These are phyloP conservation scores for Dothideomycetes sp. DNA, from an alignment of 2,329 filamentous ascomycete species.

Conservation along the genomic window DNA sequence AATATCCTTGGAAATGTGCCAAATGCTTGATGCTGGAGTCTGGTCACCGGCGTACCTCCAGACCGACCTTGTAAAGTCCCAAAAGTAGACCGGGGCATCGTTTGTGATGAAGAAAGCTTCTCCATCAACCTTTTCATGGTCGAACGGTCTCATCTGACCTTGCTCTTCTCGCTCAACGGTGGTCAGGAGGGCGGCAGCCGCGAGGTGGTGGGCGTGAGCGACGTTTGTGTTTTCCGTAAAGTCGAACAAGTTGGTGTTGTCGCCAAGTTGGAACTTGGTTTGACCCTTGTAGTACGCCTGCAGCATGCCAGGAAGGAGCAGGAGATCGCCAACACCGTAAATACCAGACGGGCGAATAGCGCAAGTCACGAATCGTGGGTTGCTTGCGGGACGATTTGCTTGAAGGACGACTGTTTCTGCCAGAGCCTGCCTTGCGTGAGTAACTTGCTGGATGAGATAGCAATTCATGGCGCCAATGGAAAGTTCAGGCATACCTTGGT, in stretches of 20 bases:
- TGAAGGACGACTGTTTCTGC: constrained; percentile 37
- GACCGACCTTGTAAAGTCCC: constrained; percentile 36
- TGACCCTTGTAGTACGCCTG: constrained; percentile 35
- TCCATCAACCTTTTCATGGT: constrained; percentile 37
- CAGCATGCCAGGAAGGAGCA: constrained; percentile 34
- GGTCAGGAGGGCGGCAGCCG: constrained; percentile 36
- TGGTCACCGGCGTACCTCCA: constrained; percentile 34
- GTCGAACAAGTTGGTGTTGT: constrained; percentile 43
- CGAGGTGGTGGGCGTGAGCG: constrained; percentile 40
- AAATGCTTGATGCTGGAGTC: constrained; percentile 27
- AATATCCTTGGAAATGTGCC: constrained; percentile 30
- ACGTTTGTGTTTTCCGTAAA: constrained; percentile 43
- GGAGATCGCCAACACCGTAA: constrained; percentile 39
- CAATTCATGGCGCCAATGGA: background rate
- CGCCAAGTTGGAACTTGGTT: constrained; percentile 39
- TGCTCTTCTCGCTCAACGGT: constrained; percentile 25
- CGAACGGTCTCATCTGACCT: constrained; percentile 27
- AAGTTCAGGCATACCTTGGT: constrained; percentile 33
- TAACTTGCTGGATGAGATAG: background rate
- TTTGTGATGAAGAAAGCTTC: constrained; percentile 43
- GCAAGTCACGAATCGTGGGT: constrained; percentile 35
- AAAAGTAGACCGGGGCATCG: constrained; percentile 39
- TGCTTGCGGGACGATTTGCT: constrained; percentile 31
- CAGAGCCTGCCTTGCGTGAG: constrained; percentile 23
- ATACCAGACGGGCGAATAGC: constrained; percentile 40